phyloP scores from a whole-genome alignment of 2,329 filamentous ascomycete genomes.

The Apiospora sp. region DNA sequence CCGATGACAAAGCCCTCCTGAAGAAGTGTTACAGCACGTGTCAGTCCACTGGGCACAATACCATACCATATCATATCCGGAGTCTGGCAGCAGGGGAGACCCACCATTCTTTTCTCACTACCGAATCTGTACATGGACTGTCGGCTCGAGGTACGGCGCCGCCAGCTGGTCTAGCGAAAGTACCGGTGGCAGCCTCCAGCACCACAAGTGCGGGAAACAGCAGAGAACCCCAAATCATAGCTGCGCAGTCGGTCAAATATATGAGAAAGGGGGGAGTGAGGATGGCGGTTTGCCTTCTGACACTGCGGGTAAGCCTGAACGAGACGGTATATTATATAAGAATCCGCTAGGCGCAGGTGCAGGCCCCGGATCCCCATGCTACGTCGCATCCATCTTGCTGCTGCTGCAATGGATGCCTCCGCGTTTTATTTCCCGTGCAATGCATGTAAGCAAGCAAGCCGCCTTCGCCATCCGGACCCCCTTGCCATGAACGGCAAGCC shows the following conservation, averaged over 20 bases:
- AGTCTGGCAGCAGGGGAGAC: neutral
- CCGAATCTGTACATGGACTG: neutral
- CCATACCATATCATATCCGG: neutral
- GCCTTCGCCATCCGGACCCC: neutral
- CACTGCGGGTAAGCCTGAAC: neutral
- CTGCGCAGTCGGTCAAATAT: neutral
- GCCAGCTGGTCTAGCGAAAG: neutral
- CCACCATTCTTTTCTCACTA: constrained; percentile 13
- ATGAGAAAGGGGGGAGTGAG: neutral
- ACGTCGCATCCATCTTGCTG: constrained; percentile 7
- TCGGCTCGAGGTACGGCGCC: neutral
- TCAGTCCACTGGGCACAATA: neutral
- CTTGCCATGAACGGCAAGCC: neutral
- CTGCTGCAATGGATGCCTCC: constrained; percentile 1
- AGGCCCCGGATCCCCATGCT: neutral
- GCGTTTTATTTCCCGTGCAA: neutral
- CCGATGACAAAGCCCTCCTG: constrained; percentile 23
- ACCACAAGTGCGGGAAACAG: neutral
- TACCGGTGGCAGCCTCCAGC: neutral
- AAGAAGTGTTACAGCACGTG: neutral
- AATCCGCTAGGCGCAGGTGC: neutral
- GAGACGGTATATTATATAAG: neutral
- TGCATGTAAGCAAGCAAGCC: neutral
- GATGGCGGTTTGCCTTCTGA: neutral
- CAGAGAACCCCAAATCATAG: neutral